phyloP scores from a whole-genome alignment of 2,329 filamentous ascomycete genomes.

The Annulohypoxylon truncatum region DNA sequence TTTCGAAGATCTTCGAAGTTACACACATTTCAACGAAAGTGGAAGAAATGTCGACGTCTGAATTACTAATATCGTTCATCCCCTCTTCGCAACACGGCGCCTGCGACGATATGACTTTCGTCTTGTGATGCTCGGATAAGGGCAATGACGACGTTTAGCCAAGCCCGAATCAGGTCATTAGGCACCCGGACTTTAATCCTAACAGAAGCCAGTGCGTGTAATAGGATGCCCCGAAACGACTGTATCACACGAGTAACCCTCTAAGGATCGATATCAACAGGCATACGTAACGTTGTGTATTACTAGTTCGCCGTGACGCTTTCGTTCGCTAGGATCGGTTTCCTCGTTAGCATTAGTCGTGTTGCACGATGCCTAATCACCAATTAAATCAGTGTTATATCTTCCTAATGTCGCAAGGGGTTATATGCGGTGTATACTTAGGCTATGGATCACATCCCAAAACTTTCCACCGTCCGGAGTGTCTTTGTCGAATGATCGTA shows the following conservation, averaged over 20 bases:
- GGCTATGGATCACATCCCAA: slow-evolving; percentile 41
- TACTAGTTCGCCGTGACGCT: background rate
- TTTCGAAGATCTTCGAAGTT: background rate
- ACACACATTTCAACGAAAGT: background rate
- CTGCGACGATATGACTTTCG: slow-evolving; percentile 46
- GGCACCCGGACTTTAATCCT: slow-evolving; percentile 51
- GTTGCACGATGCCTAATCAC: slow-evolving; percentile 14
- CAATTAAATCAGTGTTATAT: slow-evolving; percentile 1
- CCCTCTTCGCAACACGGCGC: slow-evolving; percentile 50
- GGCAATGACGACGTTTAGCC: slow-evolving; percentile 57
- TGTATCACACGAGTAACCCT: slow-evolving; percentile 28
- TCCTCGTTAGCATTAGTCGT: background rate
- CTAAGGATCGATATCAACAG: slow-evolving; percentile 29
- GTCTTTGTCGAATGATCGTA: slow-evolving; percentile 16
- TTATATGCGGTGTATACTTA: slow-evolving; percentile 29
- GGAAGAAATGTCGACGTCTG: background rate
- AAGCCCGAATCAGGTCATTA: slow-evolving; percentile 53
- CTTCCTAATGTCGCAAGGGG: background rate
- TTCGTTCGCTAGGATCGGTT: background rate
- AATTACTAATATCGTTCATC: slow-evolving; percentile 51
- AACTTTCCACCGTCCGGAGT: slow-evolving; percentile 40
- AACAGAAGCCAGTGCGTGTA: slow-evolving; percentile 44
- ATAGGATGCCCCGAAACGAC: slow-evolving; percentile 36
- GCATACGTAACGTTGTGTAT: background rate
- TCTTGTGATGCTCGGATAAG: slow-evolving; percentile 48